Evolutionary conservation across 495 filamentous ascomycete species (phyloP), one percentile per base, ranked within the genome.

Genomic region (Podospora anserina): DNA sequence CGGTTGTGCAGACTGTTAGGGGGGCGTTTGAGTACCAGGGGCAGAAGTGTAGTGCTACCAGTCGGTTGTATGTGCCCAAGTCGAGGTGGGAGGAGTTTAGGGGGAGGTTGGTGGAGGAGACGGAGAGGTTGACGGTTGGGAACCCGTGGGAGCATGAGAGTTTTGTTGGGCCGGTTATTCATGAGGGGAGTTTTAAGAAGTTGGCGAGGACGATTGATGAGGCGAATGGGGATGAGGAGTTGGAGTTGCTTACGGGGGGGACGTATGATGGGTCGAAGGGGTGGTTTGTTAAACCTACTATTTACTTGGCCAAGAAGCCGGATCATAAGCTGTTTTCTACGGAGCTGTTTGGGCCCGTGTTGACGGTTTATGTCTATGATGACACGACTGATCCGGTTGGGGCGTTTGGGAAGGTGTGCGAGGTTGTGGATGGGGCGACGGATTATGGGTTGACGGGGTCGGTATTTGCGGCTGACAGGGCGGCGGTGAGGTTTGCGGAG

Each of bases 21-120:
- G 92, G 91, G 55, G 89, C 92, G 7, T 96, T 96, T 74, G 92
- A 96, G 79, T 96, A 91, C 75, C 91, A 93, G 76, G 92, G 92
- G 26, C 92, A 96, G 78, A 96, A 96, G 78, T 96, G 92, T 81
- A 91, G 88, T 72, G 92, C 92, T 58, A 91, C 89, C 2, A 94
- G 91, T 61, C 86, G 92, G 18, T 69, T 88, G 18, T 96, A 95
- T 74, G 83, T 96, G 7, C 87, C 92, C 0, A 79, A 84, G 69
- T 92, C 90, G 0, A 77, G 92, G 57, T 90, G 89, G 79, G 85
- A 88, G 11, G 79, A 86, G 63, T 92, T 94, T 80, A 81, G 86
- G 66, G 74, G 80, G 59, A 78, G 82, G 59, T 76, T 96, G 18
- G 85, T 89, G 27, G 78, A 83, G 16, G 89, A 93, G 79, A 88